A percentile compares a stretch with the other conserved stretches of the same genome.
These are phyloP conservation scores for Solanum hybrid DNA, from an alignment of 305 asterid genomes.

Conservation along the genomic window DNA sequence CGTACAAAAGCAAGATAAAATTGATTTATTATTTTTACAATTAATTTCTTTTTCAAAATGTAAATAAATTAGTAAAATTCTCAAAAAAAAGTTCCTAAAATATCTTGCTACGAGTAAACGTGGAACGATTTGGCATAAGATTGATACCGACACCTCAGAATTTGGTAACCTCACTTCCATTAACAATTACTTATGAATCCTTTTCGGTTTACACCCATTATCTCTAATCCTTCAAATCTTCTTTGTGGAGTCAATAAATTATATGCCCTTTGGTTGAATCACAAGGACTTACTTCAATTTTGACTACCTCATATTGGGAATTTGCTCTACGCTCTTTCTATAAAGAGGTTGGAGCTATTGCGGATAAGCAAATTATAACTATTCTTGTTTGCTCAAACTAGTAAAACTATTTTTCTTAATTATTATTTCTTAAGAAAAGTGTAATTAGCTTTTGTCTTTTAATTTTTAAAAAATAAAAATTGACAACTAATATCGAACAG, in stretches of 20 bases:
- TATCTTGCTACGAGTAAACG: background rate
- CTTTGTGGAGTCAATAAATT: too few species aligned
- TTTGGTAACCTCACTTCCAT: background rate
- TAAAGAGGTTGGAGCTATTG: background rate
- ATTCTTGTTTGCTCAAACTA: too few species aligned
- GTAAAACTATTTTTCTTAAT: too few species aligned
- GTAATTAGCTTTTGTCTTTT: too few species aligned
- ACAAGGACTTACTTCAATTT: background rate
- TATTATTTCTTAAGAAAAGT: background rate
- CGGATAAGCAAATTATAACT: too few species aligned
- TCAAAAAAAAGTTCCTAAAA: too few species aligned
- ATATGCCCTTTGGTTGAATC: background rate
- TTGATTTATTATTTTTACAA: too few species aligned
- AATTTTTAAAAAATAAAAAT: too few species aligned
- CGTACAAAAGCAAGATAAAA: background rate
- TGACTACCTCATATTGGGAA: too few species aligned
- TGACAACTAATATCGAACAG: background rate
- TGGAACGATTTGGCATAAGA: background rate
- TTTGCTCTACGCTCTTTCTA: background rate
- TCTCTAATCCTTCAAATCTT: background rate
- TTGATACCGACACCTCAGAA: background rate
- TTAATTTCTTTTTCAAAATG: too few species aligned
- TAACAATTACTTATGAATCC: too few species aligned
- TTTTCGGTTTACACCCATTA: background rate
- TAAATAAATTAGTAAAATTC: too few species aligned